Percentiles rank a stretch among this genome's conserved stretches.
Evolutionary conservation across 139 green algal species (phyloP).

Genomic region (Tetradesmus lagerheimii): DNA sequence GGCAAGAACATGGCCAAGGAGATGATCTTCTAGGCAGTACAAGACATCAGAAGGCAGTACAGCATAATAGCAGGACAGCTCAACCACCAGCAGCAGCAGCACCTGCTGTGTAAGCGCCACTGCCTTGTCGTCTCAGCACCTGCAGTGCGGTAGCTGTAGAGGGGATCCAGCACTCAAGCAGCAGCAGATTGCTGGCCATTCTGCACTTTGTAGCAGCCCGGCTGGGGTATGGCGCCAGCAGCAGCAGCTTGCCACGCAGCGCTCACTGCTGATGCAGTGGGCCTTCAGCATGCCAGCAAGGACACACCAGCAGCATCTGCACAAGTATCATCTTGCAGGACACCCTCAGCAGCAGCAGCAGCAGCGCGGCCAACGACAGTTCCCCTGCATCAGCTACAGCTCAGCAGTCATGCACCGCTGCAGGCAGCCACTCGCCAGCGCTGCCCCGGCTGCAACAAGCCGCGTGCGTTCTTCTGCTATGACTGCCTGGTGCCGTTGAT

Average conservation of each 20-base stretch:
- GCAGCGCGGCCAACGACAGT: not conserved
- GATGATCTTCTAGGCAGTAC: constrained; percentile 54
- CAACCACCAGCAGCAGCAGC: not conserved
- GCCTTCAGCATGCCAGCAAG: not conserved
- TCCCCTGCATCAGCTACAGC: not conserved
- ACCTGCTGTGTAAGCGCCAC: not conserved
- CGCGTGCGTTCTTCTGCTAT: constrained; percentile 13
- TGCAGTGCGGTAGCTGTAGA: too few relatives aligned
- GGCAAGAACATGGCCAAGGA: constrained; percentile 51
- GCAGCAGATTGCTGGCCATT: not conserved
- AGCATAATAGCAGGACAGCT: not conserved
- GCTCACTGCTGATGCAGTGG: not conserved
- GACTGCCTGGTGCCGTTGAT: constrained; percentile 13
- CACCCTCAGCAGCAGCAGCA: not conserved
- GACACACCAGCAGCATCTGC: not conserved
- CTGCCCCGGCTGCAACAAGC: constrained; percentile 16
- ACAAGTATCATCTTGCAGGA: not conserved
- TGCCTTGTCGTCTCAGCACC: too few relatives aligned
- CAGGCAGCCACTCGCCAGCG: not conserved
- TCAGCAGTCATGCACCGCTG: not conserved
- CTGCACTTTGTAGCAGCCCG: too few relatives aligned
- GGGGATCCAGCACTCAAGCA: too few relatives aligned
- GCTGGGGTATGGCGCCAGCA: constrained; percentile 9
- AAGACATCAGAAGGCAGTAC: not conserved
- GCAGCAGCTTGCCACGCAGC: not conserved